phyloP scores from a whole-genome alignment of 164 flowering plant genomes.

The Sedum album region DNA sequence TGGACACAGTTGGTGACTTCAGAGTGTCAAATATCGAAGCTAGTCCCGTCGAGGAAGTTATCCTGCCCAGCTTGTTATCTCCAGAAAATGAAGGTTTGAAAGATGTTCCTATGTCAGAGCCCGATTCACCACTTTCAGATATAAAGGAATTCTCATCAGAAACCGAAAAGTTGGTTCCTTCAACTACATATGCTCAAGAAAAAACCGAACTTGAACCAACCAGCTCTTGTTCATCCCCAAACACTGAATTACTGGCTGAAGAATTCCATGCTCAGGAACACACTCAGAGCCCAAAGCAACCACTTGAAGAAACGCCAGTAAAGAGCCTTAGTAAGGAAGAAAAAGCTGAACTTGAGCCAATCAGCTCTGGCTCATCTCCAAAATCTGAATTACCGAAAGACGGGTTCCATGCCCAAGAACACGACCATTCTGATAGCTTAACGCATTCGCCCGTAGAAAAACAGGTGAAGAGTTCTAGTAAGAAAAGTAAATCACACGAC shows the following conservation, averaged over 20 bases:
- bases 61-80: conserved; percentile 15
- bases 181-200: neutral
- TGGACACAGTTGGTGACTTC: conserved; percentile 2
- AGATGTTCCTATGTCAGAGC: conserved; percentile 5
- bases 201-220: conserved; percentile 1
- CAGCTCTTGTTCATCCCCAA: neutral
- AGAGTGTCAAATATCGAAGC: conserved; percentile 19
- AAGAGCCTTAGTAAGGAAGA: neutral
- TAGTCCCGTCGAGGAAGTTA: conserved; percentile 22
- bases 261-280: neutral
- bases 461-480: neutral
- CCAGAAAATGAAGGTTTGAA: conserved; percentile 9
- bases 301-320: neutral
- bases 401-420: neutral
- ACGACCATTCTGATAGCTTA: neutral
- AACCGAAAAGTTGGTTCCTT: neutral
- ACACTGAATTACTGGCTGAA: neutral
- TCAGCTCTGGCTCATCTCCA: neutral
- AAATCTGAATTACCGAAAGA: neutral
- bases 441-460: neutral
- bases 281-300: neutral
- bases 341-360: neutral
- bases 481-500: neutral
- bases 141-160: conserved; percentile 8
- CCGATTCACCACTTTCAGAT: conserved; percentile 20